These are phyloP conservation scores for Thalia dealbata DNA, from an alignment of 176 grass and related monocot species.

Conservation along the genomic window DNA sequence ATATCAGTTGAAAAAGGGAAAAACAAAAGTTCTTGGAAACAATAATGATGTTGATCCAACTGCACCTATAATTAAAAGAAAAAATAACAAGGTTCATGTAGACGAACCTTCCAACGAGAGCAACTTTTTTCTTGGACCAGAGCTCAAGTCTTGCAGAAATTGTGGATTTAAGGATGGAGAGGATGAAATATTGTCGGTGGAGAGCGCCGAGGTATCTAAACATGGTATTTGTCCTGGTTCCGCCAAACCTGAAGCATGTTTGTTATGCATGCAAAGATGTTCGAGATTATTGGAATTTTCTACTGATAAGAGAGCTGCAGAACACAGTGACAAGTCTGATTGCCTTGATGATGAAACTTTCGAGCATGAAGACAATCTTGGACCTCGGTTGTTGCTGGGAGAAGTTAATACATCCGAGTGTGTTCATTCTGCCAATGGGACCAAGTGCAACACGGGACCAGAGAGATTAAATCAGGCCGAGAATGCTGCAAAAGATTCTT, in stretches of 20 bases:
- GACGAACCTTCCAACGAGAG: neutral
- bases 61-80: neutral
- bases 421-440: neutral
- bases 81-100: neutral
- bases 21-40: neutral
- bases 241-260: neutral
- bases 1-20: neutral
- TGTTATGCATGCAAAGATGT: neutral
- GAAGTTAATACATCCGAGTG: neutral
- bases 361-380: neutral
- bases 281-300: constrained; percentile 4
- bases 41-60: neutral
- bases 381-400: neutral
- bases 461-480: neutral
- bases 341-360: neutral
- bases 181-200: neutral
- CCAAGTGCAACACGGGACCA: neutral
- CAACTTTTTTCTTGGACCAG: neutral
- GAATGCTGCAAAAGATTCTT: neutral
- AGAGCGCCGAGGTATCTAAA: neutral
- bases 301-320: neutral
- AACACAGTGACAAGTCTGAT: constrained; percentile 4
- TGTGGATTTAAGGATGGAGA: neutral
- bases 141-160: neutral
- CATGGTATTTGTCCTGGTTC: neutral